A percentile compares a stretch with the other conserved stretches of the same genome.
These are phyloP conservation scores for Zea mays DNA, from an alignment of 176 grass and related monocot species.

Conservation along the genomic window Zm-B73-REFERENCE-NAM-5.0 NC_050104.1:158583001-158583500, in stretches of 20 bases:
- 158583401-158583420: constrained; percentile 71
- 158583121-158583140: background rate
- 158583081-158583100: no score
- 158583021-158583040: no score
- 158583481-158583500: background rate
- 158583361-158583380: background rate
- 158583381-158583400: constrained; percentile 44
- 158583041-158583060: no score
- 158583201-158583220: constrained; percentile 32
- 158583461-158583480: background rate
- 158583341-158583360: background rate
- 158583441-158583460: constrained; percentile 31
- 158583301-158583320: background rate
- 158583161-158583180: no score
- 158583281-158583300: background rate
- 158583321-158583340: background rate
- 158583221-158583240: constrained; percentile 10
- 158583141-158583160: no score
- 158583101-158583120: background rate
- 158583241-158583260: constrained; percentile 33
- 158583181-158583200: background rate
- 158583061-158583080: no score
- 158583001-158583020: no score
- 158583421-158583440: constrained; percentile 44
- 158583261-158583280: constrained; percentile 22